These are phyloP conservation scores for Silene uniflora DNA, from an alignment of 148 eudicot species.

Conservation along the genomic window DNA sequence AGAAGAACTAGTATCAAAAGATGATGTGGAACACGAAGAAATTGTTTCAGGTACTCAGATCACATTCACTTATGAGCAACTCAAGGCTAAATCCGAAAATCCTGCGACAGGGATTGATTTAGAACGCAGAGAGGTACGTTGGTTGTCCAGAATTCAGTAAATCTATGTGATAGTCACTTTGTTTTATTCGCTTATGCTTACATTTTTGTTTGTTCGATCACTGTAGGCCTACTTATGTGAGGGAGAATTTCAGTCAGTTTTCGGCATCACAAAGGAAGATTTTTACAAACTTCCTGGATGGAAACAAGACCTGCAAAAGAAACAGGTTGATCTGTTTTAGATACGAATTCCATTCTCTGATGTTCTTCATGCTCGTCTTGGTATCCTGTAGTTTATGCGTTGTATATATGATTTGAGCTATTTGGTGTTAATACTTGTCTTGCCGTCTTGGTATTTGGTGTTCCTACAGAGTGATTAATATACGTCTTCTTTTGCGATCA, in stretches of 20 bases:
- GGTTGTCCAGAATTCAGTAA: constrained; percentile 17
- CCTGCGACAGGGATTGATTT: constrained; percentile 93
- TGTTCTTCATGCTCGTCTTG: not conserved
- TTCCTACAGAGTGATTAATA: no score
- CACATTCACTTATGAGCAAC: constrained; percentile 69
- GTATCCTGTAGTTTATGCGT: not conserved
- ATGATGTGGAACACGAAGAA: constrained; percentile 53
- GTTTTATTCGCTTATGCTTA: not conserved
- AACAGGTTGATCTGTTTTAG: constrained; percentile 81
- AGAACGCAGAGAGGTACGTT: constrained; percentile 81
- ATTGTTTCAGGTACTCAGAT: constrained; percentile 49
- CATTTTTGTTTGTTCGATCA: constrained; percentile 7
- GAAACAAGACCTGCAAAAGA: constrained; percentile 96
- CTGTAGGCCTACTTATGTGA: constrained; percentile 79
- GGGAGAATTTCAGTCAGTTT: constrained; percentile 67
- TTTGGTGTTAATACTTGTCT: not conserved
- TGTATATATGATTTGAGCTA: not conserved
- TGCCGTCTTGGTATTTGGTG: no score
- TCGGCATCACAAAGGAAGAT: constrained; percentile 62
- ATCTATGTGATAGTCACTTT: not conserved
- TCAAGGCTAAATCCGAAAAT: constrained; percentile 71
- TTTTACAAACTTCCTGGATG: constrained; percentile 86
- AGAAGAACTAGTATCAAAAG: constrained; percentile 45
- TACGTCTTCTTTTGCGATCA: not conserved
- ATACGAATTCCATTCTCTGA: not conserved